A percentile compares a stretch with the other conserved stretches of the same genome.
phyloP scores from a whole-genome alignment of 805 yeast species.

The Suhomyces prunicola region DNA sequence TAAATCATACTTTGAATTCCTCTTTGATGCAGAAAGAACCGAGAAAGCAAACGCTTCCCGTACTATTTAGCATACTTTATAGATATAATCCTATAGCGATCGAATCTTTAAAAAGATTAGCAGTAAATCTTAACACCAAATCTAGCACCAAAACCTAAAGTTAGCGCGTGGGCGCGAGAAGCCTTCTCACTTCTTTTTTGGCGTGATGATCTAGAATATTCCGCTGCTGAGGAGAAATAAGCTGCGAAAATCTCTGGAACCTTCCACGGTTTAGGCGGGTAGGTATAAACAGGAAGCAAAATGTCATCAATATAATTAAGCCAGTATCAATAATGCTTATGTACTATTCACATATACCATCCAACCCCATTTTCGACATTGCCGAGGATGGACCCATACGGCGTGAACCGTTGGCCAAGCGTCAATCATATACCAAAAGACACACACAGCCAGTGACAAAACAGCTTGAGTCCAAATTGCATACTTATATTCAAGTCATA shows the following conservation, averaged over 20 bases:
- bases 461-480: slow-evolving; percentile 15
- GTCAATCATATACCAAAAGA: background rate
- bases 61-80: slow-evolving; percentile 3
- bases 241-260: slow-evolving; percentile 3
- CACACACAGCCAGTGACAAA: slow-evolving; percentile 7
- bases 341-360: background rate
- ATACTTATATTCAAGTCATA: slow-evolving; percentile 17
- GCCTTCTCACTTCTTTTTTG: background rate
- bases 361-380: background rate
- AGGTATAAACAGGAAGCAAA: background rate
- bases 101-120: background rate
- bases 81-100: background rate
- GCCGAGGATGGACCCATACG: background rate
- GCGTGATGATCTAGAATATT: slow-evolving; percentile 1
- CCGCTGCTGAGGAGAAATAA: background rate
- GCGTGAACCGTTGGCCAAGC: background rate
- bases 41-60: slow-evolving; percentile 44
- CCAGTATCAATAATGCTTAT: background rate
- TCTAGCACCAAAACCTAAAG: background rate
- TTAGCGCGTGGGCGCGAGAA: background rate
- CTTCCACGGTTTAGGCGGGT: background rate
- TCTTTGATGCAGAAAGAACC: slow-evolving; percentile 79
- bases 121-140: too few relatives aligned
- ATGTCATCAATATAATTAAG: background rate
- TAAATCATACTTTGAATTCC: slow-evolving; percentile 87